Evolutionary conservation across 352 stramenopile species (phyloP), one percentile per base, ranked within the genome.

Genomic region (Phytophthora lateralis): DNA sequence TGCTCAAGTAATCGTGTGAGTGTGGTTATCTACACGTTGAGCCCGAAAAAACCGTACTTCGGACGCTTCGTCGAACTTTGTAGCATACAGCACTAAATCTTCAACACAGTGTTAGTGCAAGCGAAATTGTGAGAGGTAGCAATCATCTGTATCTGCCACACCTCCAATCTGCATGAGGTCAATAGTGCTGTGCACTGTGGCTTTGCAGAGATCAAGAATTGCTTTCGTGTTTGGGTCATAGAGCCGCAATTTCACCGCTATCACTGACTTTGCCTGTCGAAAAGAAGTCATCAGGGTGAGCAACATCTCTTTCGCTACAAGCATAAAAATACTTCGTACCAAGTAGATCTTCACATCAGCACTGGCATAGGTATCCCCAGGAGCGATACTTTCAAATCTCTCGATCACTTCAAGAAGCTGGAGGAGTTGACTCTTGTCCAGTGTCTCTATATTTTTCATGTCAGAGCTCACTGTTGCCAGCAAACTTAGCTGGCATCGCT

Each of bases 51-150:
- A 14, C 6, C n/a, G 38, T 26, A 88, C 83, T 57, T 65, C 49
- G 10, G 53, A 65, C 34, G 76, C 69, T 63, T 91, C 81, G 35
- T 80, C 69, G 46, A 86, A 88, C 20, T 71, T 82, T 17, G 71
- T 42, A 9, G 78, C 72, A 32, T 82, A 83, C 27, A 93, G 41
- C 11, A 91, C 75, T 30, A 93, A 63, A 47, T 91, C 83, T 93
- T 44, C 26, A 52, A 9, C 45, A 39, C 17, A 54, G 21, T 15
- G 3, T 18, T 45, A 35, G 15, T 20, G 24, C 60, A 35, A 46
- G 44, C 32, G 35, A 37, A 48, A 26, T 29, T 21, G 26, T 17
- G 20, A 35, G 18, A 17, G 18, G 27, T 15, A 27, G 35, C 39
- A 42, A 44, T 14, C 6, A 44, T 14, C 6, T 29, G n/a, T 5